A percentile compares a stretch with the other conserved stretches of the same genome.
Evolutionary conservation across 2,329 filamentous ascomycete genomes (phyloP).

Genomic region (Biscogniauxia mediterranea): DNA sequence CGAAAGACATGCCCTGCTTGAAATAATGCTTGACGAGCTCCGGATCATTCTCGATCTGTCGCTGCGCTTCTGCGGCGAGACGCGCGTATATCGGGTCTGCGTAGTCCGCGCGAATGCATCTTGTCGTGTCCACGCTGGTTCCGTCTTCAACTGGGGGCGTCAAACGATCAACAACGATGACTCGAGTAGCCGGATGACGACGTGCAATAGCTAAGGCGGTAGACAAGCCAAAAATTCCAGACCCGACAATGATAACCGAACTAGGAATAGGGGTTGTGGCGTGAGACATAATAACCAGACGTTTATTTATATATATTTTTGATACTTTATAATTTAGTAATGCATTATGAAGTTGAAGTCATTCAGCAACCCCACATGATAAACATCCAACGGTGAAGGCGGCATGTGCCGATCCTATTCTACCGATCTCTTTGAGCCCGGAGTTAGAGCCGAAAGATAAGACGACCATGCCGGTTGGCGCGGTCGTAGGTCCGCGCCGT

Average conservation of each 20-base stretch:
- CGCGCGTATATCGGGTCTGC: background rate
- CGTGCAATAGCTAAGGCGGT: background rate
- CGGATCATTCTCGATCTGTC: background rate
- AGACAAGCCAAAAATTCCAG: constrained; percentile 1
- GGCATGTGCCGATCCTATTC: too few relatives aligned
- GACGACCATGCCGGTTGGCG: too few relatives aligned
- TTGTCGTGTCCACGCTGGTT: background rate
- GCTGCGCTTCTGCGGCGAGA: background rate
- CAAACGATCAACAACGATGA: background rate
- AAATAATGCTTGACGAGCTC: constrained; percentile 1
- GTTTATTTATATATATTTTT: too few relatives aligned
- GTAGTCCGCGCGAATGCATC: constrained; percentile 3
- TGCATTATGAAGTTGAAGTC: too few relatives aligned
- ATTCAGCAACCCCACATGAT: too few relatives aligned
- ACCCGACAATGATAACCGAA: constrained; percentile 1
- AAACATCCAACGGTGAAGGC: too few relatives aligned
- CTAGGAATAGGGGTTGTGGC: too few relatives aligned
- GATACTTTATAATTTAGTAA: too few relatives aligned
- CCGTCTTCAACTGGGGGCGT: background rate
- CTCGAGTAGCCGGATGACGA: background rate
- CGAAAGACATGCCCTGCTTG: background rate
- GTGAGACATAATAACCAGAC: too few relatives aligned
- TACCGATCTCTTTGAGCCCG: too few relatives aligned
- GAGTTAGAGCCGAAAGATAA: too few relatives aligned
- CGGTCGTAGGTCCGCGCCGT: too few relatives aligned